These are phyloP conservation scores for Digitaria exilis DNA, from an alignment of 202 grass and related monocot genomes.

Conservation along the genomic window DNA sequence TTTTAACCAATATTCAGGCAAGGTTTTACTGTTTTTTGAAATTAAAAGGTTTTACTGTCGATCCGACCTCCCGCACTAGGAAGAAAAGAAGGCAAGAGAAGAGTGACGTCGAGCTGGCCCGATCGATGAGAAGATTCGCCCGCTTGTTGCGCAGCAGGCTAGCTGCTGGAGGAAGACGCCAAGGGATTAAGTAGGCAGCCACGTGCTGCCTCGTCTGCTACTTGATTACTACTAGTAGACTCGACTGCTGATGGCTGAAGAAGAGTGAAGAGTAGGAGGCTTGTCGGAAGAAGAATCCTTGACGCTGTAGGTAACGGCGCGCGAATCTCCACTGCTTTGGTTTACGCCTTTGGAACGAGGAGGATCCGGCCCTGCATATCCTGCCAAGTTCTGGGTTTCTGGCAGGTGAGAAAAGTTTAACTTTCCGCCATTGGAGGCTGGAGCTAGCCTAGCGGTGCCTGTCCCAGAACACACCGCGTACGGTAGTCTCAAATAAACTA, in stretches of 20 bases:
- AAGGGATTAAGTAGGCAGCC: slow-evolving; percentile 26
- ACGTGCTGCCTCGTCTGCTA: neutral
- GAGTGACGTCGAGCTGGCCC: neutral
- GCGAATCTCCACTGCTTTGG: neutral
- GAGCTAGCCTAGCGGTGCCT: neutral
- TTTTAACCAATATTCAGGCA: too few species aligned
- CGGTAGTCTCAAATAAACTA: neutral
- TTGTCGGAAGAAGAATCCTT: neutral
- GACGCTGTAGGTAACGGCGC: neutral
- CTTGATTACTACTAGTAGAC: neutral
- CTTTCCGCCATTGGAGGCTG: neutral
- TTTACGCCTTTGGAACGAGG: slow-evolving; percentile 2
- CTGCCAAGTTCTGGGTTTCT: neutral
- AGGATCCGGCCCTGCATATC: neutral
- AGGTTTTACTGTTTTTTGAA: too few species aligned
- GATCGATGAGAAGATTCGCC: slow-evolving; percentile 30
- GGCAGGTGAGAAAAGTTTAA: neutral
- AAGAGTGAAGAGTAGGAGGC: neutral
- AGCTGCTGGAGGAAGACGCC: slow-evolving; percentile 23
- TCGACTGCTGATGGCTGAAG: neutral
- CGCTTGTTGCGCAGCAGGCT: neutral
- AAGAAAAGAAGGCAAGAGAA: neutral
- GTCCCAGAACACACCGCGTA: neutral
- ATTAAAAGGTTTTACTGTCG: too few species aligned
- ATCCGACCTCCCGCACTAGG: neutral